A percentile compares a stretch with the other conserved stretches of the same genome.
Evolutionary conservation across 225 moss, liverwort and hornwort genomes (phyloP).

Genomic region (Straminergon stramineum): DNA sequence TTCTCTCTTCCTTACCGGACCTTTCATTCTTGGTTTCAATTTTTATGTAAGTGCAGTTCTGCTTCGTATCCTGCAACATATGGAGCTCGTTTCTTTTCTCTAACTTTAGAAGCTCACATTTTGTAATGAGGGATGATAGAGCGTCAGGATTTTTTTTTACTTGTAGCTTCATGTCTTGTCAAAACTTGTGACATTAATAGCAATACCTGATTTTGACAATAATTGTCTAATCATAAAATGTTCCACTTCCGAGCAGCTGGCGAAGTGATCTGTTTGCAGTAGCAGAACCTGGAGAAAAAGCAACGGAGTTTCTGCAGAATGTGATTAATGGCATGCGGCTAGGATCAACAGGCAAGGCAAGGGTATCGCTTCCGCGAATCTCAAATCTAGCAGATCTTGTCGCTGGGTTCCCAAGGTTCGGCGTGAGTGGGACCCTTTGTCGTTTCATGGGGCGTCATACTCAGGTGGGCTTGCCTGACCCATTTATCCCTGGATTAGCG

Average conservation of each 20-base stretch:
- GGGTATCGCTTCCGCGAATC: conserved; percentile 44
- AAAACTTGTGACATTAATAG: neutral
- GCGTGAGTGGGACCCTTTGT: conserved; percentile 69
- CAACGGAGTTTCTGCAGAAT: conserved; percentile 79
- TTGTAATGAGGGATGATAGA: neutral
- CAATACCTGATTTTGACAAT: neutral
- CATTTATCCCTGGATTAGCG: neutral
- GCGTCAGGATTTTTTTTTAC: neutral
- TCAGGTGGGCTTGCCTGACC: conserved; percentile 45
- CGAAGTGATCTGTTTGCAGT: conserved; percentile 89
- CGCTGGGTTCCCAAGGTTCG: conserved; percentile 67
- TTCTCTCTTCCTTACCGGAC: neutral
- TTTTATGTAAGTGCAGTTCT: neutral
- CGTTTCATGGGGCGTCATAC: conserved; percentile 99
- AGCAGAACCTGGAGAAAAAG: conserved; percentile 96
- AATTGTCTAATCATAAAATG: neutral
- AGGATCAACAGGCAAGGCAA: conserved; percentile 41
- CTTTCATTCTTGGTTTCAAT: neutral
- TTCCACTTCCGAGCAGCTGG: conserved; percentile 52
- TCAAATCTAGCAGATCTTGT: conserved; percentile 73
- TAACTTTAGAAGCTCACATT: neutral
- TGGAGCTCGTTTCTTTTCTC: neutral
- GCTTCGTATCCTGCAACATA: neutral
- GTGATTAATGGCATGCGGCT: conserved; percentile 65
- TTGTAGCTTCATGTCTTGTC: neutral